These are phyloP conservation scores for Antitrichia curtipendula DNA, from an alignment of 225 moss, liverwort and hornwort species.

Conservation along the genomic window DNA sequence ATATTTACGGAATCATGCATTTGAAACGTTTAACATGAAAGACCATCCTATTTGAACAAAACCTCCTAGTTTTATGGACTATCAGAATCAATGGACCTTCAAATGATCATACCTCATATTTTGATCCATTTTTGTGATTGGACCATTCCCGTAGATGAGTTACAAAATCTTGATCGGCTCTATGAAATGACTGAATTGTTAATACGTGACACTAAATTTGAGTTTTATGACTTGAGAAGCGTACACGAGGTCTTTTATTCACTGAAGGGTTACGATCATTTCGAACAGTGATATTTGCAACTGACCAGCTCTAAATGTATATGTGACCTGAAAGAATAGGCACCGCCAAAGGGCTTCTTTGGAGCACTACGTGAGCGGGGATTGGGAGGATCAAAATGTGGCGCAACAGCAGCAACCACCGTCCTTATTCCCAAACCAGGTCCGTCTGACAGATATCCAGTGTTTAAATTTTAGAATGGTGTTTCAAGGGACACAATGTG, in stretches of 20 bases:
- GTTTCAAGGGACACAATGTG: not conserved
- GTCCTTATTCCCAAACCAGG: constrained; percentile 54
- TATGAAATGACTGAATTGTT: not conserved
- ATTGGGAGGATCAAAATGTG: constrained; percentile 82
- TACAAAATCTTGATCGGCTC: not conserved
- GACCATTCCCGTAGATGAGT: not conserved
- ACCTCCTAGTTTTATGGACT: not conserved
- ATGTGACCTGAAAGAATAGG: constrained; percentile 22
- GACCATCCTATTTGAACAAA: not conserved
- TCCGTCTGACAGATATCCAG: not conserved
- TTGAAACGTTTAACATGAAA: not conserved
- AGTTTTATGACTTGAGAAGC: not conserved
- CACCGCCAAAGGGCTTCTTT: constrained; percentile 74
- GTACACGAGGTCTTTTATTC: not conserved
- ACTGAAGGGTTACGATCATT: not conserved
- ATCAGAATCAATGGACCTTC: not conserved
- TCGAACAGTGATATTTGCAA: not conserved
- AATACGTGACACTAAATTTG: not conserved
- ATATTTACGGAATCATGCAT: not conserved
- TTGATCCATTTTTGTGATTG: not conserved
- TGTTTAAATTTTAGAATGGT: not conserved
- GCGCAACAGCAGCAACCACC: constrained; percentile 75
- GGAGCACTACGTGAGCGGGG: constrained; percentile 86
- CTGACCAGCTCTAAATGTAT: not conserved
- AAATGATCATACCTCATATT: not conserved